Evolutionary conservation across 805 yeast species (phyloP), one percentile per base, ranked within the genome.

Genomic region (Myxozyma nipponensis): DNA sequence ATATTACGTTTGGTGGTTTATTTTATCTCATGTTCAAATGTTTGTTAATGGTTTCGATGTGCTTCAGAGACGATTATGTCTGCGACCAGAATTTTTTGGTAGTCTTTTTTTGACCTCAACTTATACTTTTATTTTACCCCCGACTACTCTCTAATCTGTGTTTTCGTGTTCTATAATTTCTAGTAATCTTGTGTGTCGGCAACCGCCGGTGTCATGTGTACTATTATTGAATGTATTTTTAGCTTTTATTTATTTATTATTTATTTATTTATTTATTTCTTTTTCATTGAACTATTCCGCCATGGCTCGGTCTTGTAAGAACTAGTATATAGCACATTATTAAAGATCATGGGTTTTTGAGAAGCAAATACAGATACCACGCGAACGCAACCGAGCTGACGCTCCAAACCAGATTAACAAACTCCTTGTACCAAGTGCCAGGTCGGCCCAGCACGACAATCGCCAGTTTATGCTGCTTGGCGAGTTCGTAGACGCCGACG

Each of bases 401-500:
- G 22, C 45, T 22, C 30, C 25, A 42, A 10, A 54, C 5, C 24
- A 43, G 25, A 13, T 22, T 23, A 9, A 35, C n/a, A 15, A 54
- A 47, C 42, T 45, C 57, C 18, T 44, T 26, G 32, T 36, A 22
- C 46, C 45, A 38, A n/a, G 57, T 45, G 22, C 44, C 57, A n/a
- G 46, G 52, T 22, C 46, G 42, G 17, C 57, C 56, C 13, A 30
- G 19, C 10, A 53, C 15, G 25, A 42, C 6, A 23, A 34, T 22
- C 24, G 39, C 37, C 13, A 9, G 39, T 24, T 47, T 42, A 34
- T 41, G n/a, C 24, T 49, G 49, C 38, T 44, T 32, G 34, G 44
- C 22, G 4, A 23, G 13, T 15, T 35, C 38, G 19, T 18, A 40
- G 9, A n/a, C 24, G 7, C 43, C 49, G 22, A 46, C 25, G 3